Percentiles rank a stretch among this genome's conserved stretches.
phyloP scores from a whole-genome alignment of 305 asterid genomes.

The Solanum hybrid region DNA sequence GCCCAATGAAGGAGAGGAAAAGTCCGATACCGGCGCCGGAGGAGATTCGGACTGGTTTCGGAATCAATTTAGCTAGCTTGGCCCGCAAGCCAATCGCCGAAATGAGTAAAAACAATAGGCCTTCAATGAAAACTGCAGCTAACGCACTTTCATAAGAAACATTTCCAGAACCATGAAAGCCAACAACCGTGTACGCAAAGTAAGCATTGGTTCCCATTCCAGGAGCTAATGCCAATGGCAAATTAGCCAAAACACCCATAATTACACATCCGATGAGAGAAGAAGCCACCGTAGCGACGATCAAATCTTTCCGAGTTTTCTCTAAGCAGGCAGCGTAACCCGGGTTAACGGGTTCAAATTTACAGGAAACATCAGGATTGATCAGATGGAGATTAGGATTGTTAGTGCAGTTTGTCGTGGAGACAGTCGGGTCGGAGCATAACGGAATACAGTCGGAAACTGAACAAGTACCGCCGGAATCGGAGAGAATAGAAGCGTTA shows the following conservation, averaged over 20 bases:
- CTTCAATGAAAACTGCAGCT: conserved; percentile 84
- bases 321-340: conserved; percentile 81
- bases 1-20: conserved; percentile 79
- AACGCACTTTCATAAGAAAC: conserved; percentile 64
- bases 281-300: conserved; percentile 85
- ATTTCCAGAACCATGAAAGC: conserved; percentile 88
- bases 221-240: conserved; percentile 85
- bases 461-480: conserved; percentile 94
- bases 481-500: conserved; percentile 80
- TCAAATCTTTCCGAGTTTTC: conserved; percentile 52
- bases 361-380: conserved; percentile 56
- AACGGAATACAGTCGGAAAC: conserved; percentile 72
- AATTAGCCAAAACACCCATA: conserved; percentile 77
- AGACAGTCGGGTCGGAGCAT: conserved; percentile 48
- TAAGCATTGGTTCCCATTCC: conserved; percentile 96
- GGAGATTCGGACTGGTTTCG: conserved; percentile 76
- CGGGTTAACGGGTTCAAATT: conserved; percentile 76
- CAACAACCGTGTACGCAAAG: conserved; percentile 87
- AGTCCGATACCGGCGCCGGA: conserved; percentile 88
- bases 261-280: conserved; percentile 73
- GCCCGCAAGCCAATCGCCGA: conserved; percentile 78
- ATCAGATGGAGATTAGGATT: conserved; percentile 31
- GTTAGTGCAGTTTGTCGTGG: conserved; percentile 33
- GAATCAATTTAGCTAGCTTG: conserved; percentile 68
- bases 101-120: conserved; percentile 55